These are phyloP conservation scores for Penicillium herquei DNA, from an alignment of 495 filamentous ascomycete species.

Conservation along the genomic window DNA sequence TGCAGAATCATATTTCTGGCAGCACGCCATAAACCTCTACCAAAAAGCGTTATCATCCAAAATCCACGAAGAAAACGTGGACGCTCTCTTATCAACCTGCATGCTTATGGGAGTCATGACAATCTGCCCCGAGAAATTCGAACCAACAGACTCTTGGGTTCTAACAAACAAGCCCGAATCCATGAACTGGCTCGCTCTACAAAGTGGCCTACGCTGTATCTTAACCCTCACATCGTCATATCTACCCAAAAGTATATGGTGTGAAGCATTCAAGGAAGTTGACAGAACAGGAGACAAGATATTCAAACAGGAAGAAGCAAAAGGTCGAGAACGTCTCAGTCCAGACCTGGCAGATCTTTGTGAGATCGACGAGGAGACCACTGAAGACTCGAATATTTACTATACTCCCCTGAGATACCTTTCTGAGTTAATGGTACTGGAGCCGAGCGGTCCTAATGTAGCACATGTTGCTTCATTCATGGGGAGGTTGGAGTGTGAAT, in stretches of 20 bases:
- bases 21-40: slow-evolving; percentile 36
- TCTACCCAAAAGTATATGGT: slow-evolving; percentile 37
- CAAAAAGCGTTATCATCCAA: slow-evolving; percentile 18
- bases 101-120: slow-evolving; percentile 38
- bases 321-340: slow-evolving; percentile 37
- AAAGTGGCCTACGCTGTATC: slow-evolving; percentile 38
- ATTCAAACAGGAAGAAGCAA: slow-evolving; percentile 16
- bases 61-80: slow-evolving; percentile 30
- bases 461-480: slow-evolving; percentile 29
- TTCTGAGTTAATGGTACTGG: slow-evolving; percentile 24
- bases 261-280: slow-evolving; percentile 24
- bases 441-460: slow-evolving; percentile 16
- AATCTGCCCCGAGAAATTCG: slow-evolving; percentile 35
- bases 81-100: slow-evolving; percentile 40
- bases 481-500: slow-evolving; percentile 34
- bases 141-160: slow-evolving; percentile 44
- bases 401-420: slow-evolving; percentile 32
- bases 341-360: slow-evolving; percentile 36
- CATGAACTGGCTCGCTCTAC: slow-evolving; percentile 45
- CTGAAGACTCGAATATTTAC: slow-evolving; percentile 35
- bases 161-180: slow-evolving; percentile 28
- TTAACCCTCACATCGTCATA: slow-evolving; percentile 27
- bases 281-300: slow-evolving; percentile 19
- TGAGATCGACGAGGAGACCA: slow-evolving; percentile 35
- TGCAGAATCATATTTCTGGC: slow-evolving; percentile 43